phyloP scores from a whole-genome alignment of 75 land plant genomes.

The Pseudotsuga menziesii region DNA sequence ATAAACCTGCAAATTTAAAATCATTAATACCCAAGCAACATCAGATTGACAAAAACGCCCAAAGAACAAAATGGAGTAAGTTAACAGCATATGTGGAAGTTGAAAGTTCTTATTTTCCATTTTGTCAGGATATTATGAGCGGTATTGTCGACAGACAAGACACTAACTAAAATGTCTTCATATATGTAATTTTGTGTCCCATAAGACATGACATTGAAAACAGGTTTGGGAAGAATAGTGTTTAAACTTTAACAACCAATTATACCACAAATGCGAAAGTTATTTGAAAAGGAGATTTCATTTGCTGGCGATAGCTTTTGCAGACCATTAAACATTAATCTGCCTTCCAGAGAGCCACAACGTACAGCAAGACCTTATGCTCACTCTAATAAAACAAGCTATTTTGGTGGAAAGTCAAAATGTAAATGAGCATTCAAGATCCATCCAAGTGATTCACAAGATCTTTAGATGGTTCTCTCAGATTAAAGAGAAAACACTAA shows the following conservation, averaged over 20 bases:
- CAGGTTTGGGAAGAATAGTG: neutral
- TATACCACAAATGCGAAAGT: neutral
- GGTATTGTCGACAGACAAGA: neutral
- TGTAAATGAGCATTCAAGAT: neutral
- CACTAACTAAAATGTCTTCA: neutral
- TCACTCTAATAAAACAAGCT: neutral
- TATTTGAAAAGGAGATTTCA: neutral
- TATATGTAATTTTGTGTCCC: neutral
- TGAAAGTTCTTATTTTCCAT: neutral
- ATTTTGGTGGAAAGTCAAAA: neutral
- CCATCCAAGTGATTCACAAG: too few species aligned
- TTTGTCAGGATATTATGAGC: neutral
- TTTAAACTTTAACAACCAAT: neutral
- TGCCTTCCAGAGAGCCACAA: neutral
- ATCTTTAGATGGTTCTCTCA: neutral
- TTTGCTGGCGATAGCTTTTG: neutral
- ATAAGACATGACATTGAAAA: neutral
- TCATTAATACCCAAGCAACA: neutral
- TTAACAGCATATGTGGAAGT: neutral
- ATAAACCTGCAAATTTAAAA: slow-evolving; percentile 35
- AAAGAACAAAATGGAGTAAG: neutral
- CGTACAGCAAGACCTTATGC: neutral
- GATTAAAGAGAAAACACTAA: neutral
- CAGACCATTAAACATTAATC: neutral
- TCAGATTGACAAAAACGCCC: neutral